Percentiles rank a stretch among this genome's conserved stretches.
Evolutionary conservation across 2,329 filamentous ascomycete genomes (phyloP).

Genomic region (Aspergillus candidus): DNA sequence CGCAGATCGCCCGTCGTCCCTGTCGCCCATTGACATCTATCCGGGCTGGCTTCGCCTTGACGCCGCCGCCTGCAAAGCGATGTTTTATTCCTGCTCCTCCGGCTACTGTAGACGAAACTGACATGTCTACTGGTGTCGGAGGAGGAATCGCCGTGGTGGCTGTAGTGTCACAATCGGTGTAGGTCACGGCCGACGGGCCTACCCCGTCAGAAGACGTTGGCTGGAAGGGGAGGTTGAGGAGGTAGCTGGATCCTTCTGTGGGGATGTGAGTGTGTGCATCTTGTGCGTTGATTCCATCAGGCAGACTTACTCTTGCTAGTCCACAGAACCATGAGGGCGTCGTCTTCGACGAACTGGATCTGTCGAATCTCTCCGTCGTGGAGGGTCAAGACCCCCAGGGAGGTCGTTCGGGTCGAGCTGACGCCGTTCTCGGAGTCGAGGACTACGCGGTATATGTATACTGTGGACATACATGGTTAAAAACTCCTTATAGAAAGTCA

Average conservation of each 20-base stretch:
- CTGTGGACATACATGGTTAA: slow-evolving; percentile 30
- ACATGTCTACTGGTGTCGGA: slow-evolving; percentile 14
- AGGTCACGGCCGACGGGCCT: slow-evolving; percentile 13
- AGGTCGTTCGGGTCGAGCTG: slow-evolving; percentile 40
- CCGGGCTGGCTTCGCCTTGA: slow-evolving; percentile 43
- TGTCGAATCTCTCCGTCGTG: slow-evolving; percentile 45
- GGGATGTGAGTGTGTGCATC: slow-evolving; percentile 4
- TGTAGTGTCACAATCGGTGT: slow-evolving; percentile 10
- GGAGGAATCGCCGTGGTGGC: too few relatives aligned
- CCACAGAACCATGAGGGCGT: slow-evolving; percentile 56
- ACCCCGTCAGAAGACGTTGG: slow-evolving; percentile 5
- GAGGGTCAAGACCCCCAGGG: slow-evolving; percentile 28
- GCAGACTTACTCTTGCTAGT: slow-evolving; percentile 29
- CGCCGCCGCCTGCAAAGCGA: slow-evolving; percentile 38
- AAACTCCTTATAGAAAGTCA: too few relatives aligned
- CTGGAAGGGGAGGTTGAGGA: slow-evolving; percentile 32
- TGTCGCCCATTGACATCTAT: slow-evolving; percentile 53
- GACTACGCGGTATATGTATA: slow-evolving; percentile 52
- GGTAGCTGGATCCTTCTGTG: slow-evolving; percentile 23
- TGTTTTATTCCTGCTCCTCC: slow-evolving; percentile 35
- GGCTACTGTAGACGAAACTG: slow-evolving; percentile 11
- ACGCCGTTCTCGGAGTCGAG: slow-evolving; percentile 55
- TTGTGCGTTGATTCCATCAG: too few relatives aligned
- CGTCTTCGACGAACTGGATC: slow-evolving; percentile 62
- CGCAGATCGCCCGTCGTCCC: slow-evolving; percentile 48